These are phyloP conservation scores for Xerocomus tenax DNA, from an alignment of 1,284 basidiomycete species.

Conservation along the genomic window DNA sequence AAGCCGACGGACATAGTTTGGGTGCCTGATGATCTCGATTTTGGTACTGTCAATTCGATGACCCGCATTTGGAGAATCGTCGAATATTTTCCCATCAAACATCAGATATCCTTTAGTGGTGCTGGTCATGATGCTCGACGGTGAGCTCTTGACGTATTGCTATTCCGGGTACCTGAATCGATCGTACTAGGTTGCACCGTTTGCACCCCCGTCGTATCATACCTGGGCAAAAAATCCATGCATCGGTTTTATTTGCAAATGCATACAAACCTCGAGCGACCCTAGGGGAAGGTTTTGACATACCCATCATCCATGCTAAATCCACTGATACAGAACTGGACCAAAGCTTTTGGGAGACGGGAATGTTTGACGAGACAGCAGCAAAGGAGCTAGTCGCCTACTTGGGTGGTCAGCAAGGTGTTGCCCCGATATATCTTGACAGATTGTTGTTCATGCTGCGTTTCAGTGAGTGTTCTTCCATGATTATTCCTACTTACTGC, in stretches of 20 bases:
- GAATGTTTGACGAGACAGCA: conserved; percentile 21
- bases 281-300: conserved; percentile 23
- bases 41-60: too few species aligned
- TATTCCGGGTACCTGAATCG: too few species aligned
- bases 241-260: conserved; percentile 23
- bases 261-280: conserved; percentile 22
- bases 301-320: conserved; percentile 13
- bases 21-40: too few species aligned
- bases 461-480: conserved; percentile 17
- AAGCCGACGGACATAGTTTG: too few species aligned
- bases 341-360: conserved; percentile 23
- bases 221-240: conserved; percentile 13
- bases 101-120: conserved; percentile 10
- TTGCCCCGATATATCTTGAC: conserved; percentile 22
- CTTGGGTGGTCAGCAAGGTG: conserved; percentile 10
- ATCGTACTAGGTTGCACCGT: too few species aligned
- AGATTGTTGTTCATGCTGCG: conserved; percentile 25
- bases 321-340: conserved; percentile 4
- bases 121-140: too few species aligned
- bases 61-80: too few species aligned
- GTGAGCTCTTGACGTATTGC: too few species aligned
- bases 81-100: conserved; percentile 13
- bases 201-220: conserved; percentile 4
- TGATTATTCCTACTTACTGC: too few species aligned
- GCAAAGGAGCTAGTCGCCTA: conserved; percentile 12